Evolutionary conservation across 75 land plant genomes (phyloP).

Genomic region (Picea sitchensis): DNA sequence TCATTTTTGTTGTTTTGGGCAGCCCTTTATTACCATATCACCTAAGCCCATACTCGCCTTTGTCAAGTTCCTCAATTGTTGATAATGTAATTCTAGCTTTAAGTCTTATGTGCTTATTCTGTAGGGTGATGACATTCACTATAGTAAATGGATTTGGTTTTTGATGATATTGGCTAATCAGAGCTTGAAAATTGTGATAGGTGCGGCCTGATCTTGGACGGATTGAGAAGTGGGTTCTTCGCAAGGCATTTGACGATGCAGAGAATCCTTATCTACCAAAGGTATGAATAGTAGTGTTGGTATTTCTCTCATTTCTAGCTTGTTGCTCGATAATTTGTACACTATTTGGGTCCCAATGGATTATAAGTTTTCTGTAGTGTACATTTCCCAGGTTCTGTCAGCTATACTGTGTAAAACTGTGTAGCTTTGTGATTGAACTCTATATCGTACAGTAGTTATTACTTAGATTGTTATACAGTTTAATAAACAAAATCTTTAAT

Average conservation of each 20-base stretch:
- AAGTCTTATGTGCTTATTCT: background rate
- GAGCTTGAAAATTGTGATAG: constrained; percentile 20
- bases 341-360: background rate
- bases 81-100: background rate
- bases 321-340: background rate
- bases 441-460: background rate
- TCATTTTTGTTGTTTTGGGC: too few species aligned
- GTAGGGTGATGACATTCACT: background rate
- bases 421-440: background rate
- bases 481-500: too few species aligned
- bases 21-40: too few species aligned
- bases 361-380: background rate
- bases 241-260: constrained; percentile 85
- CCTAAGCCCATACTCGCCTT: too few species aligned
- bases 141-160: background rate
- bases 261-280: constrained; percentile 78
- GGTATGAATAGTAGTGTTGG: constrained; percentile 24
- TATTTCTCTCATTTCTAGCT: background rate
- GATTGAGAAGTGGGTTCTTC: constrained; percentile 87
- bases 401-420: background rate
- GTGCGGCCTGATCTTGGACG: constrained; percentile 55
- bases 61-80: background rate
- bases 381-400: background rate
- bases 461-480: background rate
- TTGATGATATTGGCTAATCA: background rate